Evolutionary conservation across 2,329 filamentous ascomycete genomes (phyloP).

Genomic region (Trichoderma arundinaceum): DNA sequence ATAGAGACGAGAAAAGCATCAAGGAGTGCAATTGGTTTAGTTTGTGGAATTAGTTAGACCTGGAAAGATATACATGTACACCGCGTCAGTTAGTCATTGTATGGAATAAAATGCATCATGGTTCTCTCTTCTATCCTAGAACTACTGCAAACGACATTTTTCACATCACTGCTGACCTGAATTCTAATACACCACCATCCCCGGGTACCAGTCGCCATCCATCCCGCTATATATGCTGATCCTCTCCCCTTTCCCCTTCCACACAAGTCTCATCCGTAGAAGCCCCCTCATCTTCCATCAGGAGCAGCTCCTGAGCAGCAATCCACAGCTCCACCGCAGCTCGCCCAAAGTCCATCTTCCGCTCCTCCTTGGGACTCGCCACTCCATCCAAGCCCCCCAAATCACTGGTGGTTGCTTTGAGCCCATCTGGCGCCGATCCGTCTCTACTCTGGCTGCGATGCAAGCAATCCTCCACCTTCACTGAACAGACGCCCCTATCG

Average conservation of each 20-base stretch:
- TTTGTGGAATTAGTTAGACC: neutral
- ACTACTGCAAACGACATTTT: too few relatives aligned
- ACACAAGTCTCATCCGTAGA: neutral
- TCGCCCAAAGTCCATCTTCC: constrained; percentile 33
- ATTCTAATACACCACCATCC: too few relatives aligned
- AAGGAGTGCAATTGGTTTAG: neutral
- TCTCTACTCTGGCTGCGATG: neutral
- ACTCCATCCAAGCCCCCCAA: constrained; percentile 21
- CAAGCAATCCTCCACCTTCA: too few relatives aligned
- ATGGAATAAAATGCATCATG: too few relatives aligned
- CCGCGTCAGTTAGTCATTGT: neutral
- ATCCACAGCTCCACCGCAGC: constrained; percentile 42
- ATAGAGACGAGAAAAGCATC: neutral
- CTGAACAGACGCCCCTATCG: neutral
- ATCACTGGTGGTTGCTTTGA: neutral
- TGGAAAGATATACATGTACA: too few relatives aligned
- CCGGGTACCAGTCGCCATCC: neutral
- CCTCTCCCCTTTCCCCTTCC: neutral
- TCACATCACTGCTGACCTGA: neutral
- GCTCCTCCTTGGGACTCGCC: neutral
- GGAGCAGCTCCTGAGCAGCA: constrained; percentile 42
- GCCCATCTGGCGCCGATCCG: neutral
- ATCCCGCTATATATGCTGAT: neutral
- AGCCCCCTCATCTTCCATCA: constrained; percentile 13
- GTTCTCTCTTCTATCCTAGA: too few relatives aligned